Base-by-base conservation (phyloP, 257 asterid species). In the Jaltomata sinuosa region DNA sequence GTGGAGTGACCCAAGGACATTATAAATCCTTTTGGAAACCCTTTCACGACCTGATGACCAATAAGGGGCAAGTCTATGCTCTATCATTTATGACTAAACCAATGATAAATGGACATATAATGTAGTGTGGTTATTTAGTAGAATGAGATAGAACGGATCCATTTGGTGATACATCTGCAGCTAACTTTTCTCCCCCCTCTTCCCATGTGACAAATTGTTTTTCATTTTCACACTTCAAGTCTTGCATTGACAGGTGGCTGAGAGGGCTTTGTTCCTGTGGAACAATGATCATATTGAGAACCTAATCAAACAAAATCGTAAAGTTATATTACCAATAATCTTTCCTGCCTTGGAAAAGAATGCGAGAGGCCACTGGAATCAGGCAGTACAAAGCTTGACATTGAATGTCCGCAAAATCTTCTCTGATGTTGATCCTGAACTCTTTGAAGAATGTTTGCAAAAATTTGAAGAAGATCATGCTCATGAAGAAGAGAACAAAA, bases 261-360 rank as follows among this genome's bases (percentile, higher is more conserved):
- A 95, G 89, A 88, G 98, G 89, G 97, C 98, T 78, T 92, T 95
- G 86, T 93, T 95, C 88, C 82, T 95, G 69, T 95, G 98, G 97
- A 95, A 95, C 93, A 95, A 95, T 62, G 98, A 95, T 84, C 98
- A 95, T 36, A 88, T 95, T 27, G 98, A 91, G 79, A 94, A 88
- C 91, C 92, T 95, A 80, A 95, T 95, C 89, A 95, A 95, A 85
- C 98, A 93, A 89, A 93, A 95, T 78, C 96, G 96, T 65, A 89
- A 88, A 83, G 95, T 92, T 22, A 90, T 95, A 83, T 85, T 95
- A 64, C 98, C 98, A 6, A 93, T 95, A 32, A 91, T 95, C 81
- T 90, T 93, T 83, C 95, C 98, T 76, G 86, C 97, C 54, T 34
- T 95, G 88, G 98, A 95, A 90, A 93, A 79, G 84, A 95, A 95